These are phyloP conservation scores for Thelephora aurantiotincta DNA, from an alignment of 768 basidiomycete species.

Conservation along the genomic window DNA sequence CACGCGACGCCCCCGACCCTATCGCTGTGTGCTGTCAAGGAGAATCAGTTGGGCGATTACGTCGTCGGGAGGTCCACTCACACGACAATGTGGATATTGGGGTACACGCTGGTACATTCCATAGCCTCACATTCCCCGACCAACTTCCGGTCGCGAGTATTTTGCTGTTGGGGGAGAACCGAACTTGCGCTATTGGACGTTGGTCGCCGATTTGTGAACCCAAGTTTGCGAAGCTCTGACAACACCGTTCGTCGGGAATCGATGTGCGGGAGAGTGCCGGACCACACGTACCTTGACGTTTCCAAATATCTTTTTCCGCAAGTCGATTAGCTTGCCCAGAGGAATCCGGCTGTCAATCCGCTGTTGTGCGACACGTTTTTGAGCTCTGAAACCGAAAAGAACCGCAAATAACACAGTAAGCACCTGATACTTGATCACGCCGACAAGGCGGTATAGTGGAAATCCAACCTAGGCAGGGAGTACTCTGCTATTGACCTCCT, in stretches of 20 bases:
- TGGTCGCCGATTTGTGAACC: conserved; percentile 98
- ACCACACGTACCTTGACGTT: conserved; percentile 68
- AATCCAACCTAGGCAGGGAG: conserved; percentile 88
- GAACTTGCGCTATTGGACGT: conserved; percentile 83
- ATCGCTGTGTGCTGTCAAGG: conserved; percentile 61
- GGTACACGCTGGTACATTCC: conserved; percentile 90
- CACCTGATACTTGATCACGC: conserved; percentile 47
- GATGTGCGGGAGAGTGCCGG: neutral
- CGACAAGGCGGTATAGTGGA: conserved; percentile 33
- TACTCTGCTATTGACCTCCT: conserved; percentile 81
- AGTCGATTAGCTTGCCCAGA: conserved; percentile 78
- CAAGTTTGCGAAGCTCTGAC: conserved; percentile 75
- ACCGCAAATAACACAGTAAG: conserved; percentile 43
- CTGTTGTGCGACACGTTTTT: conserved; percentile 88
- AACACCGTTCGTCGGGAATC: neutral
- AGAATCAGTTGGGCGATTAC: neutral
- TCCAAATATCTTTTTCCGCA: conserved; percentile 79
- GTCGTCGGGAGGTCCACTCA: conserved; percentile 13
- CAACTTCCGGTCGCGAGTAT: conserved; percentile 88
- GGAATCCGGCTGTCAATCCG: conserved; percentile 79
- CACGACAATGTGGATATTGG: conserved; percentile 65
- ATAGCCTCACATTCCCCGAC: conserved; percentile 90
- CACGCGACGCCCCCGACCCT: conserved; percentile 93
- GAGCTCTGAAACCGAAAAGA: conserved; percentile 63
- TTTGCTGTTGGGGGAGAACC: conserved; percentile 86